Evolutionary conservation across 2,329 filamentous ascomycete species (phyloP).

Genomic region (Teratosphaeria gauchensis): DNA sequence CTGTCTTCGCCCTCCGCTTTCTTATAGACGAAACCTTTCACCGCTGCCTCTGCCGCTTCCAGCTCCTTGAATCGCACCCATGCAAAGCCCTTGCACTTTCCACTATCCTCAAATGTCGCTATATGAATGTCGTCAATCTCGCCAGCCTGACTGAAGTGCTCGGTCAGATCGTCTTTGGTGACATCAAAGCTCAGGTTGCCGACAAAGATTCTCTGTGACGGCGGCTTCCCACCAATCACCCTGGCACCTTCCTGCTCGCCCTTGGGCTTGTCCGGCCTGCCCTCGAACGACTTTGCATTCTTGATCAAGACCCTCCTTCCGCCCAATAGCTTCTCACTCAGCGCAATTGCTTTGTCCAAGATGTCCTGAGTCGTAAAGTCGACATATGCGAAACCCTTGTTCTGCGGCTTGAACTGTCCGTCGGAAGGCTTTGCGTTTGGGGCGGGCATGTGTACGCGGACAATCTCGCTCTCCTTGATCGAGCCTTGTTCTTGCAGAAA

Average conservation of each 20-base stretch:
- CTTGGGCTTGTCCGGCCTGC: conserved; percentile 54
- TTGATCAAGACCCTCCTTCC: conserved; percentile 86
- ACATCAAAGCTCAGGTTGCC: conserved; percentile 46
- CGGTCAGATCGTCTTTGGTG: conserved; percentile 65
- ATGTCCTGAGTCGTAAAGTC: conserved; percentile 66
- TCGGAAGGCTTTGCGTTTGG: conserved; percentile 32
- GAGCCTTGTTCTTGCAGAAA: conserved; percentile 66
- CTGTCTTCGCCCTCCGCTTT: conserved; percentile 44
- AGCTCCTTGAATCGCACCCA: conserved; percentile 87
- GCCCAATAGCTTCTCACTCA: conserved; percentile 73
- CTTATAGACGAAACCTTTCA: conserved; percentile 69
- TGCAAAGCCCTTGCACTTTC: conserved; percentile 95
- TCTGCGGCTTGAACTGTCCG: conserved; percentile 45
- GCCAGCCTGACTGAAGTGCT: conserved; percentile 80
- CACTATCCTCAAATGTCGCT: conserved; percentile 90
- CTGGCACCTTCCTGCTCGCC: conserved; percentile 28
- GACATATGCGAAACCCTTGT: conserved; percentile 94
- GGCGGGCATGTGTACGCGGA: conserved; percentile 70
- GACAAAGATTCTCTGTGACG: conserved; percentile 75
- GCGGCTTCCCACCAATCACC: conserved; percentile 41
- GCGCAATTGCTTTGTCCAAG: conserved; percentile 65
- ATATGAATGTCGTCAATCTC: conserved; percentile 73
- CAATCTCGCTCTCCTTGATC: conserved; percentile 58
- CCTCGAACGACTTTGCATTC: conserved; percentile 79
- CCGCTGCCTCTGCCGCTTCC: conserved; percentile 63